phyloP scores from a whole-genome alignment of 2,329 filamentous ascomycete species.

The Xylaria hypoxylon region DNA sequence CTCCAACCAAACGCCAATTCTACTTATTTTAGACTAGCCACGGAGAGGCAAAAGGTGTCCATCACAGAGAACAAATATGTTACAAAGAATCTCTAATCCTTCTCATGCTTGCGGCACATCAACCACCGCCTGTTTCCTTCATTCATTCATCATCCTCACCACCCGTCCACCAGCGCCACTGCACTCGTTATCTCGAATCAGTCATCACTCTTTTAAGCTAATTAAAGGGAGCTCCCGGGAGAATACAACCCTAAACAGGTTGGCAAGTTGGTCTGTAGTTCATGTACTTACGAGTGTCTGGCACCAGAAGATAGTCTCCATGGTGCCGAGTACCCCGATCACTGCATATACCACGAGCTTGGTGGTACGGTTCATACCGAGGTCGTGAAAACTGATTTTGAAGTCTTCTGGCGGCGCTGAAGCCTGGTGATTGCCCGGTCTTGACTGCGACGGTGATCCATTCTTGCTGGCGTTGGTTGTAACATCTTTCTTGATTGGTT shows the following conservation, averaged over 20 bases:
- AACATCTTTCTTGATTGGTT: slow-evolving; percentile 5
- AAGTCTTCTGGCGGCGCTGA: slow-evolving; percentile 26
- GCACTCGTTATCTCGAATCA: slow-evolving; percentile 9
- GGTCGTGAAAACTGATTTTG: slow-evolving; percentile 45
- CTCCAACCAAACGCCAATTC: too few relatives aligned
- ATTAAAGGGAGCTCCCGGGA: background rate
- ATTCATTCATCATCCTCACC: slow-evolving; percentile 15
- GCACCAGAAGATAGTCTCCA: slow-evolving; percentile 52
- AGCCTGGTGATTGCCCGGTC: background rate
- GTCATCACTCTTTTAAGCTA: background rate
- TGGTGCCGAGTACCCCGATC: slow-evolving; percentile 49
- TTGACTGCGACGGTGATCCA: slow-evolving; percentile 2
- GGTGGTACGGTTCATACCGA: slow-evolving; percentile 48
- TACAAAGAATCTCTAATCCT: background rate
- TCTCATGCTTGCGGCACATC: background rate
- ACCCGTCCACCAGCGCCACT: slow-evolving; percentile 37
- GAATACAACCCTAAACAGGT: slow-evolving; percentile 43
- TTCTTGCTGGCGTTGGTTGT: slow-evolving; percentile 6
- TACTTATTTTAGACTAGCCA: background rate
- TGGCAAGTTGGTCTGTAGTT: background rate
- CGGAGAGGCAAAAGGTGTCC: background rate
- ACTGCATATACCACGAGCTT: slow-evolving; percentile 47
- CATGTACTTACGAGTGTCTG: slow-evolving; percentile 39
- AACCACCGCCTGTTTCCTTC: background rate
- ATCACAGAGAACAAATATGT: background rate